Evolutionary conservation across 108 stramenopile species (phyloP), one percentile per base, ranked within the genome.

Genomic region (Cyclotella kingstonii): DNA sequence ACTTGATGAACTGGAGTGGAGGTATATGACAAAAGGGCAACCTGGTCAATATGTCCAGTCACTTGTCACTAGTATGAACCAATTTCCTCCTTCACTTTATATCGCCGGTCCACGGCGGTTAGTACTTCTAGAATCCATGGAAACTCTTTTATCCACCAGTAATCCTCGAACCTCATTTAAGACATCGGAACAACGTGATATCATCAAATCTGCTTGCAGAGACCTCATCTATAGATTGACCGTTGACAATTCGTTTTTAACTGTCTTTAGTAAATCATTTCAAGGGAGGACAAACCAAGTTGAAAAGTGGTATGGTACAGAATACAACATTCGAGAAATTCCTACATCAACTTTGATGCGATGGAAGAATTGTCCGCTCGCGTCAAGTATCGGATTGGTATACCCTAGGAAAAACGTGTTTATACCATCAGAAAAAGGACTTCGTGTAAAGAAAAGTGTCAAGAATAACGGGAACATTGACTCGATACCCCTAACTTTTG

Each of bases 271-370:
- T 53, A 89, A 88, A 54, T 56, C 80, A 17, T 89, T 85, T 59
- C 76, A 85, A 49, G 79, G 81, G 4, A 67, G 81, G 51, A 87
- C 88, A 26, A 59, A 77, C 23, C 47, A 78, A 48, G 68, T 61
- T 41, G 90, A 91, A 60, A 74, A 83, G 36, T 91, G 91, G 94
- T 90, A 93, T 60, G 90, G 90, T 15, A 88, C 89, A 12, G 76
- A 90, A 50, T 91, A 82, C 60, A 67, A 71, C 9, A 82, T 71
- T 12, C 68, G 80, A 15, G 67, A 68, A 14, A 66, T 91, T 35
- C 60, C 81, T 4, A n/a, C 52, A 18, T 51, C 76, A n/a, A 80
- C 83, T 7, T 44, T 81, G 60, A 55, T 60, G 30, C 59, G 69
- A 69, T 88, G 86, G 90, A 63, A 72, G 54, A 78, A 83, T 54